Evolutionary conservation across 2,329 filamentous ascomycete genomes (phyloP), one percentile per base, ranked within the genome.

Genomic region (Aspergillus sojae): DNA sequence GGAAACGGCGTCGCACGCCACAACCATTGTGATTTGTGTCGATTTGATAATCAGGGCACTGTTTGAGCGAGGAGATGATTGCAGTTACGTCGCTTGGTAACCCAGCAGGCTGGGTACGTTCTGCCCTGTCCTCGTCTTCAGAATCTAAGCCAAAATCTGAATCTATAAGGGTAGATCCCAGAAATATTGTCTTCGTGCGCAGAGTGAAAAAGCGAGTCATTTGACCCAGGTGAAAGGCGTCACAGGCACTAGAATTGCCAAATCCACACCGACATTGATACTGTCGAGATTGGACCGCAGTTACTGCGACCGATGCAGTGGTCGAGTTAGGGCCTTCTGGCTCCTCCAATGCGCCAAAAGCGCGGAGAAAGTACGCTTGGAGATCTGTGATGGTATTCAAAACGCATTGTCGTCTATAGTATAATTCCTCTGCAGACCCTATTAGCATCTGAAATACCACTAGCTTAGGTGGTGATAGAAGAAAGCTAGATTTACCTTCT

Each of bases 211-310:
- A 82, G 11, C 78, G 77, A 23, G 76, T 72, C 72, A 81, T 81
- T 65, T 81, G 78, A 14, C 80, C 80, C 0, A 81, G 69, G 50
- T 82, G 79, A 61, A 81, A 82, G 5, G 77, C 72, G 61, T 82
- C 80, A 62, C 80, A 82, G 60, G 78, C 75, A 50, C 72, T 76
- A 7, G 78, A 79, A 48, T 81, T 80, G 50, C 71, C 76, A 62
- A 79, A 76, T 12, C 74, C 78, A 54, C 75, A 77, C 34, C 77
- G 77, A 62, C 80, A 82, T 69, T 82, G 79, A 23, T 75, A 74
- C 14, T 68, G 68, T 23, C 73, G 73, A 2, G 67, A 61, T 56
- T 68, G 71, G 14, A 66, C 55, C 30, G 67, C 65, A 23, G 71
- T 67, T 7, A 63, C 63, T 32, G 68, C 63, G 43, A 65, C 57